A percentile compares a stretch with the other conserved stretches of the same genome.
These are phyloP conservation scores for Penicillium brevicompactum DNA, from an alignment of 2,329 filamentous ascomycete genomes.

Conservation along the genomic window DNA sequence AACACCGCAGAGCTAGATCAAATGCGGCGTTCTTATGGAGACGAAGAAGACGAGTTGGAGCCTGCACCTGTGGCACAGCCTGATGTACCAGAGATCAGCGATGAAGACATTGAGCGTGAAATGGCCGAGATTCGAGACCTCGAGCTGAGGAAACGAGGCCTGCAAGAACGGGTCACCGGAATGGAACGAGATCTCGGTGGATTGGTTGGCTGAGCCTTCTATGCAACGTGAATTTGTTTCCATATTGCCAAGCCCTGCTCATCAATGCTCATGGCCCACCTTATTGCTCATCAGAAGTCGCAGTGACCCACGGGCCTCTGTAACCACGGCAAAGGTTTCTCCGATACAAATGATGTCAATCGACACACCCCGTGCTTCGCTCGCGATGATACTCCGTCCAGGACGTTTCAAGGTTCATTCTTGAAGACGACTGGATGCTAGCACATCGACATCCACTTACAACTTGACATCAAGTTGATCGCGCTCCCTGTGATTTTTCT, in stretches of 20 bases:
- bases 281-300: not conserved
- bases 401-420: too few species aligned
- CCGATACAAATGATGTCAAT: too few species aligned
- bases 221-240: not conserved
- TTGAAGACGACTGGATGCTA: too few species aligned
- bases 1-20: constrained; percentile 73
- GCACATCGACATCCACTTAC: too few species aligned
- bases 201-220: constrained; percentile 50
- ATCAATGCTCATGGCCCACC: not conserved
- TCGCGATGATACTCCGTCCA: too few species aligned
- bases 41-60: constrained; percentile 58
- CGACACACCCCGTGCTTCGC: too few species aligned
- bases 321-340: too few species aligned
- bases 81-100: constrained; percentile 35
- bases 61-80: constrained; percentile 37
- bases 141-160: constrained; percentile 62
- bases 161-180: constrained; percentile 66
- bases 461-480: too few species aligned
- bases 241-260: not conserved
- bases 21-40: constrained; percentile 64
- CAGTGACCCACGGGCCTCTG: not conserved
- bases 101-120: constrained; percentile 48
- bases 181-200: constrained; percentile 71
- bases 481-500: too few species aligned
- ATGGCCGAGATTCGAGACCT: constrained; percentile 61